Percentiles rank a stretch among this genome's conserved stretches.
phyloP scores from a whole-genome alignment of 2,329 filamentous ascomycete genomes.

The Microsporum ferrugineum region DNA sequence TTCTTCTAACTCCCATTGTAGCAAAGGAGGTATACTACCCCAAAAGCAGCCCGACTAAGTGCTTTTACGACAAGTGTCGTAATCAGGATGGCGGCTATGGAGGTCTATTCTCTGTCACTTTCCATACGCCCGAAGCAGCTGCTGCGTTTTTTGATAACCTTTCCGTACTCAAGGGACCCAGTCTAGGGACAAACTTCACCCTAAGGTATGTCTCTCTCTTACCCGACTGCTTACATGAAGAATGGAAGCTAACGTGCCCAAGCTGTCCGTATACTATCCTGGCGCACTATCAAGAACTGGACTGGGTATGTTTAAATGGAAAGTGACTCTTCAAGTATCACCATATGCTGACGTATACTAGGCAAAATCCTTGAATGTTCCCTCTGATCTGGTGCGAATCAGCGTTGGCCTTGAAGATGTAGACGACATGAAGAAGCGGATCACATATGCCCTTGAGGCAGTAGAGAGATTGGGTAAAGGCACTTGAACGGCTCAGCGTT shows the following conservation, averaged over 20 bases:
- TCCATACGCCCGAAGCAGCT: conserved; percentile 58
- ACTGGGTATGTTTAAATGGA: conserved; percentile 55
- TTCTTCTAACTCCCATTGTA: conserved; percentile 18
- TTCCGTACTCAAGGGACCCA: conserved; percentile 84
- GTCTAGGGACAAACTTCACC: conserved; percentile 93
- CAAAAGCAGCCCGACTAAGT: conserved; percentile 57
- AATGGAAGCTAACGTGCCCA: conserved; percentile 10
- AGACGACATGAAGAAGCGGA: conserved; percentile 50
- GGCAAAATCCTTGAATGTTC: conserved; percentile 66
- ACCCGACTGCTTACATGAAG: background rate
- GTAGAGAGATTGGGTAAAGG: conserved; percentile 12
- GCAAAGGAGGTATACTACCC: conserved; percentile 82
- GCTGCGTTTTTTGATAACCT: conserved; percentile 74
- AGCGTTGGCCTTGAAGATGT: conserved; percentile 84
- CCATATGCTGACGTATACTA: conserved; percentile 17
- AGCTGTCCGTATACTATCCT: conserved; percentile 81
- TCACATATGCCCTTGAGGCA: conserved; percentile 58
- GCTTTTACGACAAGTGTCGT: conserved; percentile 68
- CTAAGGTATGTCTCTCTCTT: conserved; percentile 41
- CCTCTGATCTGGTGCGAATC: conserved; percentile 67
- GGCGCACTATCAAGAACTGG: conserved; percentile 80
- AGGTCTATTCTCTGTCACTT: conserved; percentile 74
- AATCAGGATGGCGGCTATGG: conserved; percentile 73
- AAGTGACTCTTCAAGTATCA: conserved; percentile 10
- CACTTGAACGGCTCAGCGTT: background rate